phyloP scores from a whole-genome alignment of 306 rosid genomes.

The Lupinus albus region DNA sequence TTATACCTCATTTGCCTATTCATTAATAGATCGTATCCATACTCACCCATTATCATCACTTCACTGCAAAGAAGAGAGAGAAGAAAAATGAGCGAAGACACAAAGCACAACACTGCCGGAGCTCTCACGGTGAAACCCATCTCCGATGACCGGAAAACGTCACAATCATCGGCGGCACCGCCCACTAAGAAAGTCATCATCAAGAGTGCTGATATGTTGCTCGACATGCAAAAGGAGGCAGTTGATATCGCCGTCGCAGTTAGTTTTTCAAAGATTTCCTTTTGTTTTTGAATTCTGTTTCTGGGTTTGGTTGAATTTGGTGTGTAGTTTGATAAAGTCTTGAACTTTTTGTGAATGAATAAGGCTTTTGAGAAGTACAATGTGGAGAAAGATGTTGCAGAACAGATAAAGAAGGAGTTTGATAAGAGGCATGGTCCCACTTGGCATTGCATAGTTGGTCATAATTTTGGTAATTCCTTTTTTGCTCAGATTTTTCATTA shows the following conservation, averaged over 20 bases:
- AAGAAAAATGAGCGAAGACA: slow-evolving; percentile 59
- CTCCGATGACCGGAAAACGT: slow-evolving; percentile 65
- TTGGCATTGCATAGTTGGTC: slow-evolving; percentile 96
- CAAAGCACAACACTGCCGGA: slow-evolving; percentile 62
- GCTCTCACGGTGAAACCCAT: slow-evolving; percentile 49
- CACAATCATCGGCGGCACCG: slow-evolving; percentile 42
- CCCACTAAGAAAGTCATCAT: slow-evolving; percentile 63
- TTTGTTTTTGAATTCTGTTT: slow-evolving; percentile 25
- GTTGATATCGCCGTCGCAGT: slow-evolving; percentile 78
- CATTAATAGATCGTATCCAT: too few species aligned
- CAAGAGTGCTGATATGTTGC: slow-evolving; percentile 84
- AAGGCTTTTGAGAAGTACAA: slow-evolving; percentile 84
- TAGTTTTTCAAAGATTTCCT: slow-evolving; percentile 27
- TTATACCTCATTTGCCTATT: too few species aligned
- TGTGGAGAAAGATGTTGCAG: slow-evolving; percentile 80
- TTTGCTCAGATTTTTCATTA: slow-evolving; percentile 28
- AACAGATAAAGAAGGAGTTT: slow-evolving; percentile 81
- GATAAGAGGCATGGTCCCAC: slow-evolving; percentile 80
- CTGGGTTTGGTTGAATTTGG: slow-evolving; percentile 28
- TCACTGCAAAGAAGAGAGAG: not conserved
- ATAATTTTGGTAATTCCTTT: slow-evolving; percentile 67
- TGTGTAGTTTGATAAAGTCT: slow-evolving; percentile 13
- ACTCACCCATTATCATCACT: slow-evolving; percentile 7
- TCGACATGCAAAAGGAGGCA: slow-evolving; percentile 82
- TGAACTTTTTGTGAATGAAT: slow-evolving; percentile 18